Base-by-base conservation (phyloP, 768 basidiomycete genomes). In the Multifurca ochricompacta region DNA sequence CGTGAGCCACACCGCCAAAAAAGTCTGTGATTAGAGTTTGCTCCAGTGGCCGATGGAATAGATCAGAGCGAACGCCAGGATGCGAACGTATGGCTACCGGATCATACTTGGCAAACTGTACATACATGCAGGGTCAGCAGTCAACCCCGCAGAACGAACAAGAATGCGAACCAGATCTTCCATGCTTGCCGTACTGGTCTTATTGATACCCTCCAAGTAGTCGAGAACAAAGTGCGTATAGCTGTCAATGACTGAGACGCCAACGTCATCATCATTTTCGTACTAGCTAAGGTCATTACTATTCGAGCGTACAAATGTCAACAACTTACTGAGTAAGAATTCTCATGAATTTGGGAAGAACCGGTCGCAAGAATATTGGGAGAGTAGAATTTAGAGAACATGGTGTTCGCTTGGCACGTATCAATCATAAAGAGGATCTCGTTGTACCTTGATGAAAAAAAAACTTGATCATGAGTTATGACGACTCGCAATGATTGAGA, bases 341-440 rank as follows among this genome's bases (percentile, higher is more conserved):
- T 96, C 69, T 98, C 87, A 36, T 79, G 86, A 25, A 94, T 71
- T 47, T 78, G 70, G 8, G 91, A 89, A 0, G 90, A 93, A 0
- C 91, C 94, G 0, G 91, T 92, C 0, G 94, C 91, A 3, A 95
- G 78, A 46, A 97, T 85, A 61, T 94, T 91, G 0, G 92, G 92
- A 1, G 91, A 93, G 68, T 94, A 94, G 61, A 95, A 81, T 65
- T 92, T 88, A 48, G 85, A 82, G 65, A 90, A 97, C 83, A 99
- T 85, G 4, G 90, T 91, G 66, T 91, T 95, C 25, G 95, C 96
- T 69, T 99, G 93, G 66, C 95, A 99, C 0, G 95, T 98, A 64
- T 99, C 95, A 55, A 94, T 85, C 89, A 98, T 97, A 74, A 95
- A 96, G 64, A 99, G 79, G 45, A 99, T 82, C 67, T 95, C 91